Conservation (phyloP, 2,329 filamentous ascomycete genomes). For the Aplosporella prunicola region DNA sequence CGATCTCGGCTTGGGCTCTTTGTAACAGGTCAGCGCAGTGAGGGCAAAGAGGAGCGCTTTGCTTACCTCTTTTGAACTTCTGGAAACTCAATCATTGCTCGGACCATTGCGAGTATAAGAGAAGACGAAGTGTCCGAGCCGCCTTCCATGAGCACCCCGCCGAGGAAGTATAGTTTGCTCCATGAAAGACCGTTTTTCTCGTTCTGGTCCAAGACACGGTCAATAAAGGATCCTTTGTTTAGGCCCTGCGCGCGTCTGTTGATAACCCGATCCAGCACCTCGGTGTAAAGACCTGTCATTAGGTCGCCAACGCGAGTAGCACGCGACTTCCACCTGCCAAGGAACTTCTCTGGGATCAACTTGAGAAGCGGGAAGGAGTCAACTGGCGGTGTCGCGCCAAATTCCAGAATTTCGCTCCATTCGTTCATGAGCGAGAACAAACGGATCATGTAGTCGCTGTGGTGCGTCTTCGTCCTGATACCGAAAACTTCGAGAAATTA, state of each 20-base stretch:
- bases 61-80: slow-evolving; percentile 18
- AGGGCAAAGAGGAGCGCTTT: not conserved
- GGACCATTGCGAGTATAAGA: slow-evolving; percentile 19
- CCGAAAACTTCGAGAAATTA: not conserved
- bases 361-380: slow-evolving; percentile 21
- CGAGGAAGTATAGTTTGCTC: slow-evolving; percentile 29
- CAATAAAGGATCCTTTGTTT: not conserved
- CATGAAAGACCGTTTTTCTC: not conserved
- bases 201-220: not conserved
- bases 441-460: not conserved
- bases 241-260: slow-evolving; percentile 15
- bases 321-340: slow-evolving; percentile 14
- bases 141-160: slow-evolving; percentile 25
- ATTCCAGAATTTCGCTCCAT: slow-evolving; percentile 3
- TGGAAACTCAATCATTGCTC: slow-evolving; percentile 20
- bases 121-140: slow-evolving; percentile 28
- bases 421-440: not conserved
- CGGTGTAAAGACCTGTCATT: slow-evolving; percentile 16
- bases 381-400: slow-evolving; percentile 4
- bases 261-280: slow-evolving; percentile 15
- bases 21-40: not conserved
- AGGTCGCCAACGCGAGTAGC: slow-evolving; percentile 11
- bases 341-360: slow-evolving; percentile 25
- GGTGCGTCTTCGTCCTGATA: not conserved
- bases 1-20: slow-evolving; percentile 19